phyloP scores from a whole-genome alignment of 805 yeast genomes.

The Danielozyma ontarioensis region DNA sequence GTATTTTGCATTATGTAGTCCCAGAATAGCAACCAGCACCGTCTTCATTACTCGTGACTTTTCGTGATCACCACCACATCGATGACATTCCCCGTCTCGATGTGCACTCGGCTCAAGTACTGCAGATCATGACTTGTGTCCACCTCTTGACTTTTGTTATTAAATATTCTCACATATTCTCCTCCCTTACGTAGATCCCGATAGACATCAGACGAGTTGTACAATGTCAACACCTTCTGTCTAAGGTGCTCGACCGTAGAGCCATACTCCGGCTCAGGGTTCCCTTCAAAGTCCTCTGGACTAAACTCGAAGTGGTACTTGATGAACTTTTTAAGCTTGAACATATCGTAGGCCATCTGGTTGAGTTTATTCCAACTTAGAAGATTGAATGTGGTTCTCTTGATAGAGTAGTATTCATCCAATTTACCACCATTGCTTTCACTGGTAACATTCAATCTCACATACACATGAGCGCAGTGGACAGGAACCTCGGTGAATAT shows the following conservation, averaged over 20 bases:
- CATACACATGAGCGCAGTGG: slow-evolving; percentile 72
- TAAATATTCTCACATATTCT: slow-evolving; percentile 23
- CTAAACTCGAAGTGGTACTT: slow-evolving; percentile 72
- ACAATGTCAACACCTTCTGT: slow-evolving; percentile 48
- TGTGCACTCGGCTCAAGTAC: slow-evolving; percentile 32
- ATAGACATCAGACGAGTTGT: slow-evolving; percentile 36
- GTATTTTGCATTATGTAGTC: background rate
- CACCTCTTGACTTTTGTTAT: slow-evolving; percentile 23
- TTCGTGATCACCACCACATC: slow-evolving; percentile 19
- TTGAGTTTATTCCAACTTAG: slow-evolving; percentile 16
- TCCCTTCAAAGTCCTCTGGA: slow-evolving; percentile 68
- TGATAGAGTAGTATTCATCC: slow-evolving; percentile 23
- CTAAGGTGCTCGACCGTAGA: slow-evolving; percentile 62
- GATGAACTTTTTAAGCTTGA: slow-evolving; percentile 23
- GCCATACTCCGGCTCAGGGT: slow-evolving; percentile 61
- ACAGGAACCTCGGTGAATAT: slow-evolving; percentile 68
- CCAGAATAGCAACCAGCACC: background rate
- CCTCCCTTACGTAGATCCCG: slow-evolving; percentile 7
- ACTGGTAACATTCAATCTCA: slow-evolving; percentile 38
- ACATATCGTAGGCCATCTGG: slow-evolving; percentile 11
- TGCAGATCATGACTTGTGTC: slow-evolving; percentile 12
- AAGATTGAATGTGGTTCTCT: slow-evolving; percentile 20
- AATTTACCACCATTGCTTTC: slow-evolving; percentile 12
- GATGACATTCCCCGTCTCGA: slow-evolving; percentile 40
- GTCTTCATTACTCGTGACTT: background rate